These are phyloP conservation scores for Hygrocybe coccinea DNA, from an alignment of 768 basidiomycete genomes.

Conservation along the genomic window DNA sequence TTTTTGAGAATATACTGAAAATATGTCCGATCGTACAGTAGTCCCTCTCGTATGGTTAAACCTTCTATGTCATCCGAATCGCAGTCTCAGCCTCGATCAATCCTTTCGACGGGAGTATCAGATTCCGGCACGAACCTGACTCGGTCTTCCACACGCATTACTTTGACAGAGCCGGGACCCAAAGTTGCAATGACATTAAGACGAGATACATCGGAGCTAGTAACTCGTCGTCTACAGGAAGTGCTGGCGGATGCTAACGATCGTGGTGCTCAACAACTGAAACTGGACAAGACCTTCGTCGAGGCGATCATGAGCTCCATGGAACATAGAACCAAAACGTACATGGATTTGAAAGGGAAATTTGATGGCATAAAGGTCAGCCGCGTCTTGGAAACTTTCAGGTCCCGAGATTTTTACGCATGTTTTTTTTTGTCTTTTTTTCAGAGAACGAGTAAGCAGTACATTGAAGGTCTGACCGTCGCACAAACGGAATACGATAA, in stretches of 20 bases:
- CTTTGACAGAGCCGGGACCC: constrained; percentile 42
- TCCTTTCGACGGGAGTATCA: not conserved
- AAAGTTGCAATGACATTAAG: constrained; percentile 20
- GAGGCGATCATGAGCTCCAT: constrained; percentile 64
- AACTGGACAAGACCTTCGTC: constrained; percentile 68
- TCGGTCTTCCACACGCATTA: constrained; percentile 33
- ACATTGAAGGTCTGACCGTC: constrained; percentile 86
- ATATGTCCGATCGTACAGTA: not conserved
- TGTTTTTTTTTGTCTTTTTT: no score
- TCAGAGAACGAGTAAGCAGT: constrained; percentile 87
- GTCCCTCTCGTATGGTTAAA: no score
- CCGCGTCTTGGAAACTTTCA: not conserved
- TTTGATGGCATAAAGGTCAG: constrained; percentile 84
- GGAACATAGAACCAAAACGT: constrained; percentile 58
- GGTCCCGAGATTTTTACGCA: constrained; percentile 3
- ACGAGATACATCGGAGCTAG: constrained; percentile 41
- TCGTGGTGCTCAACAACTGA: constrained; percentile 55
- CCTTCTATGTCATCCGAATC: not conserved
- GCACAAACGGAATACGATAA: constrained; percentile 93
- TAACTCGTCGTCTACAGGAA: constrained; percentile 54
- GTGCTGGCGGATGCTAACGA: constrained; percentile 55
- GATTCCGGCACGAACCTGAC: not conserved
- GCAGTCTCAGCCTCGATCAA: not conserved
- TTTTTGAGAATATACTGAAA: not conserved
- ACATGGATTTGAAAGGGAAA: constrained; percentile 61